These are phyloP conservation scores for Prunus davidiana DNA, from an alignment of 306 rosid species.

Conservation along the genomic window DNA sequence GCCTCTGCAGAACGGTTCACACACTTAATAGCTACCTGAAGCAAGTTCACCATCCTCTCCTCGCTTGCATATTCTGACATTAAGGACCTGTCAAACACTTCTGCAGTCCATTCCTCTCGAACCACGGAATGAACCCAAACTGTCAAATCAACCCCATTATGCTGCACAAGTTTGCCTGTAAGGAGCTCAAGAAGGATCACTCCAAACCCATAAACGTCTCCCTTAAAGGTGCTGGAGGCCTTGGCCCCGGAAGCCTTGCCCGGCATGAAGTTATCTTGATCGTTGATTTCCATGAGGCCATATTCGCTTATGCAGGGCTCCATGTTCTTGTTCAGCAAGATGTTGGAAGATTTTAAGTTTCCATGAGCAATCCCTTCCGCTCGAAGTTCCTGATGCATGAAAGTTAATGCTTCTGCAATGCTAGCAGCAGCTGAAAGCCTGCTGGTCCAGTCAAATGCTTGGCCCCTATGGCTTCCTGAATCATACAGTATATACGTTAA, in stretches of 20 bases:
- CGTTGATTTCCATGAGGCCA: slow-evolving; percentile 46
- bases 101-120: slow-evolving; percentile 87
- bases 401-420: slow-evolving; percentile 60
- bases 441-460: slow-evolving; percentile 61
- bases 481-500: neutral
- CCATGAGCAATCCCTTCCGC: slow-evolving; percentile 68
- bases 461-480: slow-evolving; percentile 43
- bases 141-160: slow-evolving; percentile 56
- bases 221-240: slow-evolving; percentile 29
- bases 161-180: slow-evolving; percentile 63
- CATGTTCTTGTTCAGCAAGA: slow-evolving; percentile 60
- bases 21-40: slow-evolving; percentile 77
- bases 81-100: slow-evolving; percentile 65
- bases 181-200: slow-evolving; percentile 82
- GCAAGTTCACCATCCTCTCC: slow-evolving; percentile 78
- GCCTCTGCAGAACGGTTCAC: slow-evolving; percentile 46
- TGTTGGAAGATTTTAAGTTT: slow-evolving; percentile 75
- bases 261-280: slow-evolving; percentile 20
- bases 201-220: slow-evolving; percentile 68
- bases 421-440: slow-evolving; percentile 56
- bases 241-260: slow-evolving; percentile 11
- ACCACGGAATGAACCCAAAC: slow-evolving; percentile 84
- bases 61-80: slow-evolving; percentile 65
- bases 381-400: slow-evolving; percentile 62
- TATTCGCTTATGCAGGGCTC: slow-evolving; percentile 75